Conservation (phyloP, 2,329 filamentous ascomycete species). For the Penicillium sp. region DNA sequence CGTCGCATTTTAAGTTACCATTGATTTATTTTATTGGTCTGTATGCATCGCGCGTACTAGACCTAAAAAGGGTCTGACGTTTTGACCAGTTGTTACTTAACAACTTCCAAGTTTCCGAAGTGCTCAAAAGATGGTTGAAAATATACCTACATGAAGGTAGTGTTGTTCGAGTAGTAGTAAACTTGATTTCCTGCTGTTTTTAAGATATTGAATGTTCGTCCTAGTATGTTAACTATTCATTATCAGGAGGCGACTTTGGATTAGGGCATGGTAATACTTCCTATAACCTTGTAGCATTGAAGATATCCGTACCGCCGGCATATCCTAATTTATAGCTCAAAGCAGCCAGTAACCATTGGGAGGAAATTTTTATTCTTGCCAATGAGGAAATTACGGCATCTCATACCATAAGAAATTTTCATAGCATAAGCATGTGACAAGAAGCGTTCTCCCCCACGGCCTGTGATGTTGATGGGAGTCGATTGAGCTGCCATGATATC, state of each 20-base stretch:
- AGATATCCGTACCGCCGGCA: too few species aligned
- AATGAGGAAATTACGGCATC: not conserved
- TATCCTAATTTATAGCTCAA: not conserved
- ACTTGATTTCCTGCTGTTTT: not conserved
- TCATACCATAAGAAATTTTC: not conserved
- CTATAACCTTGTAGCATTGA: not conserved
- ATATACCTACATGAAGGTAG: not conserved
- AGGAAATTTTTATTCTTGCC: not conserved
- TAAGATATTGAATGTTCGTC: too few species aligned
- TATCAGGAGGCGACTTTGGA: too few species aligned
- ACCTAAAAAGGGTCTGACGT: not conserved
- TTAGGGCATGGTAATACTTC: too few species aligned
- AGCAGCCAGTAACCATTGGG: not conserved
- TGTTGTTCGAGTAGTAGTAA: too few species aligned
- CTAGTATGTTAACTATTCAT: too few species aligned
- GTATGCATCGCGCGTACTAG: not conserved
- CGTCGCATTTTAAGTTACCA: not conserved
- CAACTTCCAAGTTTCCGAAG: not conserved
- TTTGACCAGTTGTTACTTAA: not conserved
- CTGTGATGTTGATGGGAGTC: not conserved
- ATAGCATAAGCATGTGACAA: not conserved
- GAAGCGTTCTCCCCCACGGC: not conserved
- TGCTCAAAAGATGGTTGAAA: not conserved
- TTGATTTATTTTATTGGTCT: not conserved
- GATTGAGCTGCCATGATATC: not conserved